Evolutionary conservation across 306 rosid species (phyloP).

Genomic region (Ceratonia siliqua): DNA sequence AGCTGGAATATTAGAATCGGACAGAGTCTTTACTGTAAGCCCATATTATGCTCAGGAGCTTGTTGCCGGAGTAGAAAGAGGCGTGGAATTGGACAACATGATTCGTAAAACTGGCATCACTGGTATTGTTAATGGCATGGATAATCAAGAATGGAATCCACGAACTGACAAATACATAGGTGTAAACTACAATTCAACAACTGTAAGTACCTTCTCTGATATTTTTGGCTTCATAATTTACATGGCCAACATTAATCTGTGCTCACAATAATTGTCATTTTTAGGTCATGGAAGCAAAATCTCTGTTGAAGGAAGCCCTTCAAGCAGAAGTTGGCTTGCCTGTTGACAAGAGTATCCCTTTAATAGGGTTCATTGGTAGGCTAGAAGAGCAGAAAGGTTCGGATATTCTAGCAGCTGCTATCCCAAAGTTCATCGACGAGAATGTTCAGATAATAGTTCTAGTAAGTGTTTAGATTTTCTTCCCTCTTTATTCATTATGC

Average conservation of each 20-base stretch:
- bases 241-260: background rate
- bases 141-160: conserved; percentile 79
- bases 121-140: conserved; percentile 86
- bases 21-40: conserved; percentile 68
- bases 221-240: background rate
- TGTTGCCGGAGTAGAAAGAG: conserved; percentile 50
- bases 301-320: conserved; percentile 78
- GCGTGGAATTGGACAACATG: conserved; percentile 63
- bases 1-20: conserved; percentile 70
- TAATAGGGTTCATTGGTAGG: conserved; percentile 89
- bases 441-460: conserved; percentile 80
- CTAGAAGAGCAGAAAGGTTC: conserved; percentile 99
- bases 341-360: conserved; percentile 69
- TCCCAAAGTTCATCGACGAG: conserved; percentile 55
- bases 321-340: conserved; percentile 96
- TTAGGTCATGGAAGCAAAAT: conserved; percentile 75
- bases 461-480: conserved; percentile 46
- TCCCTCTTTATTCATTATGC: background rate
- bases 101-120: conserved; percentile 46
- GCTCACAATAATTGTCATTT: conserved; percentile 25
- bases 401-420: conserved; percentile 83
- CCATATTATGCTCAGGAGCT: conserved; percentile 75
- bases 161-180: conserved; percentile 54
- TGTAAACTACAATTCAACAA: conserved; percentile 60
- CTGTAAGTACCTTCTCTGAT: conserved; percentile 45